Conservation (phyloP, 192 early-diverging fungal genomes). For the Pilobolus umbonatus region DNA sequence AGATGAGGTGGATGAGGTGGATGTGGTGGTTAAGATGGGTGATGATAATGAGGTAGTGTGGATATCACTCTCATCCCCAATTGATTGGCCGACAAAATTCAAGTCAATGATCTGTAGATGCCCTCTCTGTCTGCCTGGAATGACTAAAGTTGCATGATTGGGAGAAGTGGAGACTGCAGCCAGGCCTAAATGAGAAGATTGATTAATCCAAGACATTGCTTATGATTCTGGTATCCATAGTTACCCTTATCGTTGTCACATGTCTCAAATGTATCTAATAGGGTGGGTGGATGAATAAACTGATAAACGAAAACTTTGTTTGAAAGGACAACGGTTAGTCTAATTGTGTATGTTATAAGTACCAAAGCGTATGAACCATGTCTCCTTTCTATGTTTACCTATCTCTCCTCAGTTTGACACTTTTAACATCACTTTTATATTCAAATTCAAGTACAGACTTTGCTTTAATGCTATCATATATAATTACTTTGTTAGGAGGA, state of each 20-base stretch:
- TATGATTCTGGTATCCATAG: neutral
- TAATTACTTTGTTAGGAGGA: conserved; percentile 81
- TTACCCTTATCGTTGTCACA: conserved; percentile 68
- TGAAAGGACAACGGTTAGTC: conserved; percentile 68
- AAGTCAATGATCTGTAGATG: conserved; percentile 85
- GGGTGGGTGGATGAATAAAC: conserved; percentile 62
- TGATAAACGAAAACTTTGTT: conserved; percentile 82
- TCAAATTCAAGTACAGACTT: conserved; percentile 71
- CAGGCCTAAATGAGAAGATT: conserved; percentile 38
- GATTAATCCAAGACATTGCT: neutral
- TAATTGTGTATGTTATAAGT: conserved; percentile 16
- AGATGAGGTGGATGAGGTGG: conserved; percentile 23
- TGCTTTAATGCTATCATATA: conserved; percentile 80
- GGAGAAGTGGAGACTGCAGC: conserved; percentile 63
- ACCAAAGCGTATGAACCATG: neutral
- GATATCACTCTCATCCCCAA: neutral
- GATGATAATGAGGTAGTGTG: neutral
- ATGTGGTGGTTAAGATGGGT: conserved; percentile 12
- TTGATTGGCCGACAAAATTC: conserved; percentile 27
- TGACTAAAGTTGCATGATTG: conserved; percentile 71
- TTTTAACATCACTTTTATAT: conserved; percentile 75
- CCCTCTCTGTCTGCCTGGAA: conserved; percentile 76
- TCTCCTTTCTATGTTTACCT: conserved; percentile 38
- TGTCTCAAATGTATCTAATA: conserved; percentile 80
- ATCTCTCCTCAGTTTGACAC: conserved; percentile 72